These are phyloP conservation scores for Kockovaella imperatae DNA, from an alignment of 768 basidiomycete genomes.

Conservation along the genomic window DNA sequence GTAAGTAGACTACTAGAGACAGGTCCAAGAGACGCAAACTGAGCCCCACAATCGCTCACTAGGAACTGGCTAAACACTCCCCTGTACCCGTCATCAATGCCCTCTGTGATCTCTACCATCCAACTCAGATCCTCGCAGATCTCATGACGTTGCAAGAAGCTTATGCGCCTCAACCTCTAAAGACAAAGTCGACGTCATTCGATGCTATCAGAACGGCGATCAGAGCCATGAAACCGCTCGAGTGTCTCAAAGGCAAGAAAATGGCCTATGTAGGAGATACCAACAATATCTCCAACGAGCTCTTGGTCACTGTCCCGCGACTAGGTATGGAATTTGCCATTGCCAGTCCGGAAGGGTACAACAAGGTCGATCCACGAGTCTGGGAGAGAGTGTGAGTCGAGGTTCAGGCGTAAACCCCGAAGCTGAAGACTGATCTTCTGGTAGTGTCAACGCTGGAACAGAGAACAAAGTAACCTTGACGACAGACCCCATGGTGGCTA, in stretches of 20 bases:
- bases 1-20: background rate
- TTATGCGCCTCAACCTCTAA: slow-evolving; percentile 47
- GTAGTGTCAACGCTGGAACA: slow-evolving; percentile 17
- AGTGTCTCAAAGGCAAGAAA: slow-evolving; percentile 65
- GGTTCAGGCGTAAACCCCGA: background rate
- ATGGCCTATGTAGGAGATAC: slow-evolving; percentile 90
- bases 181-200: slow-evolving; percentile 36
- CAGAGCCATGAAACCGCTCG: background rate
- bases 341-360: slow-evolving; percentile 61
- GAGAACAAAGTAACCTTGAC: slow-evolving; percentile 37
- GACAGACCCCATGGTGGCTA: slow-evolving; percentile 66
- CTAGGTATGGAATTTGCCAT: slow-evolving; percentile 79
- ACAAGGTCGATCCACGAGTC: slow-evolving; percentile 51
- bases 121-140: slow-evolving; percentile 90
- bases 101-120: slow-evolving; percentile 90
- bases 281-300: slow-evolving; percentile 91
- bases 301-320: slow-evolving; percentile 90
- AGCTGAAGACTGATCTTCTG: background rate
- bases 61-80: slow-evolving; percentile 86
- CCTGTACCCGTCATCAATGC: slow-evolving; percentile 94
- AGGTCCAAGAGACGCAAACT: no score
- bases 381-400: slow-evolving; percentile 65
- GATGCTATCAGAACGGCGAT: no score
- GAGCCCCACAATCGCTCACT: background rate
- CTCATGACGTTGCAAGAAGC: slow-evolving; percentile 76